Evolutionary conservation across 768 basidiomycete genomes (phyloP).

Genomic region (Chalciporus chontae): DNA sequence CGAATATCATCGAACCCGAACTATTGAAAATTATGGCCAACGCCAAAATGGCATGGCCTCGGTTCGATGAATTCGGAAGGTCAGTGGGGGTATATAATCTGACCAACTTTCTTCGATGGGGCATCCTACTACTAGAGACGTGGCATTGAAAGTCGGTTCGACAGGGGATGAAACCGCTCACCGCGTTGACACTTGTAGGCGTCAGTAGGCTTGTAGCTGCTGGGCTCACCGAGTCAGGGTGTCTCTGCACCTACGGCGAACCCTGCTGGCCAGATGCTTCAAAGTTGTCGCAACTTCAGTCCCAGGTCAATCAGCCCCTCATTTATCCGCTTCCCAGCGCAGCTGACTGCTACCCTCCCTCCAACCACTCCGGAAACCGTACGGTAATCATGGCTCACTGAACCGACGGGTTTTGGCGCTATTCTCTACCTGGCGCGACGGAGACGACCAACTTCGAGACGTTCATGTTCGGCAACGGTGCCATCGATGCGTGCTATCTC

Average conservation of each 20-base stretch:
- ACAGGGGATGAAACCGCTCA: not conserved
- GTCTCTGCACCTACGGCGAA: conserved; percentile 36
- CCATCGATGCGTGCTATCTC: conserved; percentile 38
- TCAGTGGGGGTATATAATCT: too few relatives aligned
- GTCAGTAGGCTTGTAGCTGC: not conserved
- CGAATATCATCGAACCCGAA: too few relatives aligned
- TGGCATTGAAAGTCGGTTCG: too few relatives aligned
- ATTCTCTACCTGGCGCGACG: conserved; percentile 39
- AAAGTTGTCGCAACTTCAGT: conserved; percentile 31
- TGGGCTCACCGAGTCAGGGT: conserved; percentile 8
- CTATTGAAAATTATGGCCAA: too few relatives aligned
- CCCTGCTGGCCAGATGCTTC: conserved; percentile 41
- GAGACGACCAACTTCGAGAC: conserved; percentile 33
- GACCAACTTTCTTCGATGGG: too few relatives aligned
- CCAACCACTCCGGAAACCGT: conserved; percentile 38
- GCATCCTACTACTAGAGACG: too few relatives aligned
- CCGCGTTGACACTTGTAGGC: not conserved
- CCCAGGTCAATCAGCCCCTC: conserved; percentile 42
- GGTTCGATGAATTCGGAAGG: too few relatives aligned
- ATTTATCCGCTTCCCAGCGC: conserved; percentile 41
- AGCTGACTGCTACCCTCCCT: conserved; percentile 38
- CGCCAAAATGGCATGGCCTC: too few relatives aligned
- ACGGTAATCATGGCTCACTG: conserved; percentile 26
- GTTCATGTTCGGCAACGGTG: conserved; percentile 40
- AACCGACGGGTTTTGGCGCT: conserved; percentile 37